Base-by-base conservation (phyloP, 805 yeast species). In the Nakazawaea sp. region DNA sequence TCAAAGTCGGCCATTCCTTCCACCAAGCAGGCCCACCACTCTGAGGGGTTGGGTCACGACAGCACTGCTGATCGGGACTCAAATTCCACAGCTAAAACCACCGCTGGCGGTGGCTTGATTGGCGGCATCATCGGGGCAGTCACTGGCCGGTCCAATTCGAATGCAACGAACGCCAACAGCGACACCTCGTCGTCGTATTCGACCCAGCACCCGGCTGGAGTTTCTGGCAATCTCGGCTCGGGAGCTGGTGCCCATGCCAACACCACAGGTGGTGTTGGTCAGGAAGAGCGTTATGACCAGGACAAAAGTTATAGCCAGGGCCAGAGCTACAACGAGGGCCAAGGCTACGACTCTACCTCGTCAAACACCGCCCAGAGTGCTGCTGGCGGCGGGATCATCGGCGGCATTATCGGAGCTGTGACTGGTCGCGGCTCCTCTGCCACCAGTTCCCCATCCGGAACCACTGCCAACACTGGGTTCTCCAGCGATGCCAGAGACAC, bases 71-170 rank as follows among this genome's bases (percentile, higher is more conserved):
- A 26, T n/a, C 30, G 35, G 5, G 10, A 7, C 24, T 8, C 7
- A 7, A 7, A 21, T 8, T 8, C 7, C 25, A 42, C 41, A n/a
- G 38, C 35, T 9, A 44, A 34, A 13, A 32, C 32, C 21, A 47
- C 45, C 21, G 47, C 47, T 17, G 41, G 43, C 26, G 42, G 42
- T 4, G 45, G 45, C 9, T 32, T 42, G 17, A 11, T 42, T 7
- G 45, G 43, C 15, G 42, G 40, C 18, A 21, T 36, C 18, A 28
- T 42, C 2, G 34, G 38, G 5, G 40, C 33, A 12, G 41, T 40
- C 18, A 43, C 38, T 18, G 44, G 44, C 13, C 27, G 27, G n/a
- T n/a, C n/a, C n/a, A n/a, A n/a, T n/a, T n/a, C n/a, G n/a, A n/a
- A n/a, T n/a, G n/a, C n/a, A n/a, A n/a, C n/a, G n/a, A n/a, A n/a